These are phyloP conservation scores for Fusarium globosum DNA, from an alignment of 2,329 filamentous ascomycete genomes.

Conservation along the genomic window DNA sequence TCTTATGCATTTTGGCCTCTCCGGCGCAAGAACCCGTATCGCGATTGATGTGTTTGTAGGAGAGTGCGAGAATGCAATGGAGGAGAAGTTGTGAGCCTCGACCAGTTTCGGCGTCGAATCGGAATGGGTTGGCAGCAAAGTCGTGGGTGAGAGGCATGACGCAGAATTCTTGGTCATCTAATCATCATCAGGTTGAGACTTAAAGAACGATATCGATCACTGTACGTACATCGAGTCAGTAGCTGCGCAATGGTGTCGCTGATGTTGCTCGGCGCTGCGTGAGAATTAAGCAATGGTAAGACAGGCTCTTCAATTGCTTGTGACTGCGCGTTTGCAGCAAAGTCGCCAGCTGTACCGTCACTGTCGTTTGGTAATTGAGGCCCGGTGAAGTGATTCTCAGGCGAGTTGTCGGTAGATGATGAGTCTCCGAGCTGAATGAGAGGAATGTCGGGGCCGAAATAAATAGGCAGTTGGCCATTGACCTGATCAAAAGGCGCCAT, in stretches of 20 bases:
- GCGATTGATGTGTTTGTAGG: background rate
- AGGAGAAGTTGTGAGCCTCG: background rate
- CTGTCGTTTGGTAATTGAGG: background rate
- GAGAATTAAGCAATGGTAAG: background rate
- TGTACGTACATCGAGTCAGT: background rate
- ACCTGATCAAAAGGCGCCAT: background rate
- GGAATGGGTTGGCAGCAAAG: background rate
- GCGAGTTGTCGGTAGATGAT: background rate
- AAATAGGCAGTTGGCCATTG: background rate
- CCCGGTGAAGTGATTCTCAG: background rate
- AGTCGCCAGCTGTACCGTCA: rapidly evolving
- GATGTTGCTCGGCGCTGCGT: background rate
- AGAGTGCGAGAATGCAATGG: background rate
- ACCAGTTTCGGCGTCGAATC: background rate
- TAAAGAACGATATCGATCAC: no score
- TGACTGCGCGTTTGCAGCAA: background rate
- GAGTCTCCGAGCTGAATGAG: background rate
- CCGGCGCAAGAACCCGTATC: background rate
- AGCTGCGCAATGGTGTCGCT: background rate
- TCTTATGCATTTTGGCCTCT: background rate
- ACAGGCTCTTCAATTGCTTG: background rate
- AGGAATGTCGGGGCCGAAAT: background rate
- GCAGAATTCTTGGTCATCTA: background rate
- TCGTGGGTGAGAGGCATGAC: background rate
- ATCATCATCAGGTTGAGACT: no score